Conservation (phyloP, 306 rosid species). For the Cotoneaster glaucophyllus region DNA sequence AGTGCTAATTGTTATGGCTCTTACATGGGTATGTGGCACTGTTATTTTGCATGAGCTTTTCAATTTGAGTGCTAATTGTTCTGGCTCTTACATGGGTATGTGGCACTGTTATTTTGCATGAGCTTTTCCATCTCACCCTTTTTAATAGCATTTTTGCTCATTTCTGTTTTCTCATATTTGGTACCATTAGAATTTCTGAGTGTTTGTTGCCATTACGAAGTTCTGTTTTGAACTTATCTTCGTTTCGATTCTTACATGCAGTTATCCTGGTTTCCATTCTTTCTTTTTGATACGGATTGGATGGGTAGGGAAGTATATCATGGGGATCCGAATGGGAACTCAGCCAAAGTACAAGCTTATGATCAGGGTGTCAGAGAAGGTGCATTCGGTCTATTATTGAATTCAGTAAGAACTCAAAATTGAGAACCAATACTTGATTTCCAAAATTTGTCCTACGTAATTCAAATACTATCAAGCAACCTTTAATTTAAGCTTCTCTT, state of each 20-base stretch:
- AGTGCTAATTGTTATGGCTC: slow-evolving; percentile 94
- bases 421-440: slow-evolving; percentile 20
- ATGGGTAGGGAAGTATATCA: slow-evolving; percentile 99
- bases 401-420: slow-evolving; percentile 91
- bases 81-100: slow-evolving; percentile 99
- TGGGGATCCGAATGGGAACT: slow-evolving; percentile 83
- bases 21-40: slow-evolving; percentile 72
- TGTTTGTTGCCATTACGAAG: slow-evolving; percentile 11
- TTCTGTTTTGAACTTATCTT: slow-evolving; percentile 23
- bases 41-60: slow-evolving; percentile 3
- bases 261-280: slow-evolving; percentile 98
- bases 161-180: not conserved
- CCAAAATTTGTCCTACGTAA: not conserved
- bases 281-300: slow-evolving; percentile 97
- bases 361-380: slow-evolving; percentile 98
- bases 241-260: slow-evolving; percentile 31
- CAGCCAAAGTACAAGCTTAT: slow-evolving; percentile 45
- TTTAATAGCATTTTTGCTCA: not conserved
- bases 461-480: not conserved
- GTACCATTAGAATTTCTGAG: not conserved
- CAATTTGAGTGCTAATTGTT: slow-evolving; percentile 69
- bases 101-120: slow-evolving; percentile 9
- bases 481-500: slow-evolving; percentile 14
- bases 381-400: slow-evolving; percentile 99
- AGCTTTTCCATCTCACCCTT: not conserved